Base-by-base conservation (phyloP, 2,329 filamentous ascomycete genomes). In the Paraphoma sp. region DNA sequence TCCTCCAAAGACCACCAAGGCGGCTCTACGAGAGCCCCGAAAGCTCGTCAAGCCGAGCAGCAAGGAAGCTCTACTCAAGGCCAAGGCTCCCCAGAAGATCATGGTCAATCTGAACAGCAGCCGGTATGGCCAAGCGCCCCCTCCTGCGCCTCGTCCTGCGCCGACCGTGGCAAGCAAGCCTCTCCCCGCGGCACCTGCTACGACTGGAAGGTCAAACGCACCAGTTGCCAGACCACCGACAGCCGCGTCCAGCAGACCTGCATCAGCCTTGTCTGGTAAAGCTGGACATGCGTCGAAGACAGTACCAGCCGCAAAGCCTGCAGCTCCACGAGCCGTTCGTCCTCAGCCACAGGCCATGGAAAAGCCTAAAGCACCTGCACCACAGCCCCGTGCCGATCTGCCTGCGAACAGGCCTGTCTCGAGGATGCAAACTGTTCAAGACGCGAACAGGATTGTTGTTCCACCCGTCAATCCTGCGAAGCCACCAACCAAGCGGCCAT, bases 381-480 rank as follows among this genome's bases (percentile, higher is more conserved):
- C 76, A 4, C 76, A 76, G 52, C 72, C 74, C 46, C 80, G 84
- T 31, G 74, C 76, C 57, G 85, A 87, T 57, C 68, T 84, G 33
- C 81, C 79, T 45, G 76, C 80, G 44, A 75, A 81, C 31, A 75
- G 86, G 55, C 81, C 85, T 40, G 77, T 84, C 6, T 87, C 88
- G 14, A 85, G 87, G 14, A 81, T 91, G 76, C 84, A 84, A 16
- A 81, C 85, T 4, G 80, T 83, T 8, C 86, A 91, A 60, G 89
- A 92, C 50, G 70, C 68, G 9, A 77, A 81, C 54, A 86, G 89
- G 7, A 84, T 76, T 49, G 68, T 69, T 33, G 65, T 76, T 53
- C 72, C 87, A 11, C 84, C 86, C 11, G 83, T 85, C 49, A 88
- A 89, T 41, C 85, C 87, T 31, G 93, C 93, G 68, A 87, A 90